A percentile compares a stretch with the other conserved stretches of the same genome.
phyloP scores from a whole-genome alignment of 2,329 filamentous ascomycete genomes.

The Calonectria multiphialidica region DNA sequence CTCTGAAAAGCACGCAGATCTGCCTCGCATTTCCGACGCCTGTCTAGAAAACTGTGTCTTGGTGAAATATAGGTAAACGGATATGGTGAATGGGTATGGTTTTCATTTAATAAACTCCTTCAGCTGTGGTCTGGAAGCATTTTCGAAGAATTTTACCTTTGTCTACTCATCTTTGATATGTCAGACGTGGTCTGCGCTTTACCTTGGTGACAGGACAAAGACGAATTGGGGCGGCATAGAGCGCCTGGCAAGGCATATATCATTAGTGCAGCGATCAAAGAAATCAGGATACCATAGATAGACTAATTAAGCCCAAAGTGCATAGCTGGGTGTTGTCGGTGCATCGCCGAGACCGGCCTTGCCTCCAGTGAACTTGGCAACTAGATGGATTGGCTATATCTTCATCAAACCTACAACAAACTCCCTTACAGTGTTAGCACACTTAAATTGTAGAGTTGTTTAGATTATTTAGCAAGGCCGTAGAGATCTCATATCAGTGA shows the following conservation, averaged over 20 bases:
- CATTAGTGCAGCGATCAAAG: neutral
- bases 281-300: neutral
- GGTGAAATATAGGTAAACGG: no score
- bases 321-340: neutral
- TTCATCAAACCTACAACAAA: neutral
- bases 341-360: neutral
- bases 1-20: neutral
- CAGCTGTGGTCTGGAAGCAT: neutral
- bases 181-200: neutral
- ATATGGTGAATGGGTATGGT: neutral
- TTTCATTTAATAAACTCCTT: slow-evolving; percentile 2
- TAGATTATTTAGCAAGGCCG: neutral
- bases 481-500: no score
- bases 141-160: slow-evolving; percentile 9
- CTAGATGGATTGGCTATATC: neutral
- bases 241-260: neutral
- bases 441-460: neutral
- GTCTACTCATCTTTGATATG: slow-evolving; percentile 6
- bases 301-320: neutral
- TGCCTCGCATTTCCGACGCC: slow-evolving; percentile 2
- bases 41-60: neutral
- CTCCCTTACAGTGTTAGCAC: neutral
- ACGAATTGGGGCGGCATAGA: neutral
- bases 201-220: neutral
- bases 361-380: neutral